Conservation (phyloP, 176 grass and related monocot species). For the Chloris gayana region DNA sequence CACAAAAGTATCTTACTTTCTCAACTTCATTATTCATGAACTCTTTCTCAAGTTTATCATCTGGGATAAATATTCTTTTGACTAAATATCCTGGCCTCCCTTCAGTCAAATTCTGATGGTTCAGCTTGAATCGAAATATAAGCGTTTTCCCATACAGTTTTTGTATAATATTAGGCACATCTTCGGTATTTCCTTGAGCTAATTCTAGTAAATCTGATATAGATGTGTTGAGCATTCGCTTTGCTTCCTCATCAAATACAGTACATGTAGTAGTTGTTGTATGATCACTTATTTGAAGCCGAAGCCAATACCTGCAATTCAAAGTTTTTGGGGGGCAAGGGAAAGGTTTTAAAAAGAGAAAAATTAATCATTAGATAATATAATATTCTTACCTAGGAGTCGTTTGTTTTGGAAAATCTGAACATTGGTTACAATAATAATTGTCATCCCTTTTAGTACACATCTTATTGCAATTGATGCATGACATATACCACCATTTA, state of each 20-base stretch:
- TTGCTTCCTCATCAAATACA: constrained; percentile 4
- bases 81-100: no score
- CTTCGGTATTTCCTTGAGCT: neutral
- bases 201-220: no score
- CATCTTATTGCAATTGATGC: neutral
- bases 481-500: neutral
- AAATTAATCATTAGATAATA: neutral
- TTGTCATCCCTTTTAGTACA: neutral
- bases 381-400: neutral
- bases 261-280: neutral
- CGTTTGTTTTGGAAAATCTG: neutral
- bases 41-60: no score
- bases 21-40: no score
- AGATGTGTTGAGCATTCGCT: neutral
- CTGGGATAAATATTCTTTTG: no score
- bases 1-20: no score
- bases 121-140: neutral
- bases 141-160: neutral
- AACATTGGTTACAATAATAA: neutral
- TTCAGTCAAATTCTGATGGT: no score
- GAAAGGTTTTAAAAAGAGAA: neutral
- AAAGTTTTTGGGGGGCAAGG: neutral
- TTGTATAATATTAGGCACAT: neutral
- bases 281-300: neutral
- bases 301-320: neutral